These are phyloP conservation scores for Aspergillus arachidicola DNA, from an alignment of 2,329 filamentous ascomycete genomes.

Conservation along the genomic window DNA sequence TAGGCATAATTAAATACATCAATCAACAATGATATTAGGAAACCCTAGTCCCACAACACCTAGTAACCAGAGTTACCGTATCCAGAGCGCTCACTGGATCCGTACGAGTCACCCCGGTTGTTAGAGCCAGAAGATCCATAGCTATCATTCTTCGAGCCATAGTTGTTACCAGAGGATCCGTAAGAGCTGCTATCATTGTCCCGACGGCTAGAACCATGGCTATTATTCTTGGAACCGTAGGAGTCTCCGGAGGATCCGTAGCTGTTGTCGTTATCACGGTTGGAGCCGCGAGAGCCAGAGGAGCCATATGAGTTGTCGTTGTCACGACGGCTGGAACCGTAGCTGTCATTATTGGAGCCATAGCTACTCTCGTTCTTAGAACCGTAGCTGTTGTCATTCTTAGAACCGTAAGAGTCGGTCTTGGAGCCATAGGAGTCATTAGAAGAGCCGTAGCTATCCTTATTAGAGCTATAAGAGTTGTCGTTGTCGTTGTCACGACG, in stretches of 20 bases:
- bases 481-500: neutral
- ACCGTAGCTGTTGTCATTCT: neutral
- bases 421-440: neutral
- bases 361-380: neutral
- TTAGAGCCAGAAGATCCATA: neutral
- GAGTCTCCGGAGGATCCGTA: neutral
- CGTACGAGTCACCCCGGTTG: neutral
- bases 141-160: neutral
- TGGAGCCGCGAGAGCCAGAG: neutral
- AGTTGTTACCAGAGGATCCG: neutral
- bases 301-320: neutral
- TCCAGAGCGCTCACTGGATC: neutral
- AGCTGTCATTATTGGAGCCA: neutral
- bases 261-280: neutral
- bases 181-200: neutral
- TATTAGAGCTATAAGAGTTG: neutral
- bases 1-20: neutral
- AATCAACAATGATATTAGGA: neutral
- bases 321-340: neutral
- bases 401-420: neutral
- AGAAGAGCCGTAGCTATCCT: neutral
- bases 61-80: neutral
- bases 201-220: neutral
- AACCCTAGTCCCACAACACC: no score
- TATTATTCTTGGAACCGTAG: neutral